Conservation (phyloP, 2,329 filamentous ascomycete genomes). For the Plectosphaerella cucumerina region DNA sequence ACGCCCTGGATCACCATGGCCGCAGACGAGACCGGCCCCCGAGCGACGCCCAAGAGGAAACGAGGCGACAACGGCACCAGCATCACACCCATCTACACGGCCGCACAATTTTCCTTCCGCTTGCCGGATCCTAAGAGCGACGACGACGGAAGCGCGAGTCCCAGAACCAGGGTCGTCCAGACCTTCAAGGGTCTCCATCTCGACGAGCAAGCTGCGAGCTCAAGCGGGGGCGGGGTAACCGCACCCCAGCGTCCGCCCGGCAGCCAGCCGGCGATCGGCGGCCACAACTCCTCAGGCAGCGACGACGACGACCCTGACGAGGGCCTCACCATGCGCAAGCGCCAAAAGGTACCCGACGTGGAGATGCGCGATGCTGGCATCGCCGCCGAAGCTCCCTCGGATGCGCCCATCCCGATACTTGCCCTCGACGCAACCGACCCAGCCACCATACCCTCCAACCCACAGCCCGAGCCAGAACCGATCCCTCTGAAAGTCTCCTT, state of each 20-base stretch:
- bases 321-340: slow-evolving; percentile 27
- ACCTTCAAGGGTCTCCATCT: slow-evolving; percentile 37
- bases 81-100: slow-evolving; percentile 19
- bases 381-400: slow-evolving; percentile 1
- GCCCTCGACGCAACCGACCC: neutral
- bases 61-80: slow-evolving; percentile 30
- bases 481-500: slow-evolving; percentile 15
- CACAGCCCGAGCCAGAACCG: slow-evolving; percentile 15
- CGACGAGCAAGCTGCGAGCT: neutral
- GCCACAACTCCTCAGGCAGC: neutral
- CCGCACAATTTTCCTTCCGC: slow-evolving; percentile 42
- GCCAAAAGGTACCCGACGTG: slow-evolving; percentile 28
- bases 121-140: slow-evolving; percentile 20
- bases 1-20: neutral
- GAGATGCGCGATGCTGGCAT: slow-evolving; percentile 22
- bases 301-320: slow-evolving; percentile 19
- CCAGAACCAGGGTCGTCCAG: slow-evolving; percentile 47
- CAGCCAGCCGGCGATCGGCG: slow-evolving; percentile 3
- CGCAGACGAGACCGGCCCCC: neutral
- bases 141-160: slow-evolving; percentile 47
- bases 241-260: slow-evolving; percentile 1
- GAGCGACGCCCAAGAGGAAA: slow-evolving; percentile 42
- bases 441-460: neutral
- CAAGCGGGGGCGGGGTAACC: slow-evolving; percentile 38
- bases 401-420: neutral